Conservation (phyloP, 768 basidiomycete genomes). For the Suillus brevipes region DNA sequence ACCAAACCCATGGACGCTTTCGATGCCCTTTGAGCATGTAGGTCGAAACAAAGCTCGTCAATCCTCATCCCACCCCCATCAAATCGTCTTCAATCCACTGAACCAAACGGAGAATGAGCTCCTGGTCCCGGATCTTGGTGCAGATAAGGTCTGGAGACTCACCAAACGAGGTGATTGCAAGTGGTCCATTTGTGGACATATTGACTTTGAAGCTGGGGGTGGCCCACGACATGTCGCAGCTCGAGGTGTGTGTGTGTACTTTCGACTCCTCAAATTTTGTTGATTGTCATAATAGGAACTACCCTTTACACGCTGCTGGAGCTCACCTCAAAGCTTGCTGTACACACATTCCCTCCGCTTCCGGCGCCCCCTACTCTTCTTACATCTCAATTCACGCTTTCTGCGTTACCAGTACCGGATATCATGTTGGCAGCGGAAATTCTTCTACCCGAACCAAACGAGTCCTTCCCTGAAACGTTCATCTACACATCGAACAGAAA, state of each 20-base stretch:
- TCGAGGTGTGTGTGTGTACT: conserved; percentile 47
- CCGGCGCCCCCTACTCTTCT: conserved; percentile 40
- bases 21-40: conserved; percentile 45
- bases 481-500: conserved; percentile 78
- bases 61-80: conserved; percentile 75
- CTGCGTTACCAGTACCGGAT: conserved; percentile 41
- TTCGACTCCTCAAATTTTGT: neutral
- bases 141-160: conserved; percentile 64
- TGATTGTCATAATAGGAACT: conserved; percentile 43
- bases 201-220: conserved; percentile 53
- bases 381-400: conserved; percentile 47
- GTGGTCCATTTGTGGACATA: conserved; percentile 51
- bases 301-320: conserved; percentile 68
- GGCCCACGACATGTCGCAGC: conserved; percentile 73
- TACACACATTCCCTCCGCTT: conserved; percentile 51
- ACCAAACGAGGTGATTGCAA: conserved; percentile 41
- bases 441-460: conserved; percentile 54
- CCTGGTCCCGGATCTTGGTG: conserved; percentile 74
- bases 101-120: conserved; percentile 54
- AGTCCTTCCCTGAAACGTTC: conserved; percentile 53
- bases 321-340: conserved; percentile 56
- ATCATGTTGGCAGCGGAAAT: conserved; percentile 70
- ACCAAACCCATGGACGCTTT: conserved; percentile 34
- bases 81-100: conserved; percentile 47
- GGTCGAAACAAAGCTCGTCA: conserved; percentile 73